Base-by-base conservation (phyloP, 352 stramenopile genomes). In the Phytophthora crassamura region DNA sequence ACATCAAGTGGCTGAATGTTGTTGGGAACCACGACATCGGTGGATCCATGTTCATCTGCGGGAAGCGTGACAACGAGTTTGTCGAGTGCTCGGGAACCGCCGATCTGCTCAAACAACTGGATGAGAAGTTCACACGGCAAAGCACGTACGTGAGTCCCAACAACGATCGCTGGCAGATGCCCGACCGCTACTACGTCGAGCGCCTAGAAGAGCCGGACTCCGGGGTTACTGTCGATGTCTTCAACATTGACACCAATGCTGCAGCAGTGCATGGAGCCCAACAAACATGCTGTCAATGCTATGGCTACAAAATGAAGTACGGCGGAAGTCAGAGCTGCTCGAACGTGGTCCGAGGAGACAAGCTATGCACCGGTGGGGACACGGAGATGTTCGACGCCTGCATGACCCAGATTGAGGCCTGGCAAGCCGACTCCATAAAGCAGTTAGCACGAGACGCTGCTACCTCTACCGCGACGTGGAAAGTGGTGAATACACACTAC, bases 271-370 rank as follows among this genome's bases (percentile, higher is more conserved):
- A 90, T 39, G 85, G 84, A 9, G 82, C 67, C 7, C 65, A 88
- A 42, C 77, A 91, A 56, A 89, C 80, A 42, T 93, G 85, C 67
- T 93, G 85, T 45, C 85, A 93, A 56, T 93, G 85, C 60, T 91
- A 88, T 55, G 85, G 82, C 15, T 89, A 89, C 46, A 70, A 84
- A 33, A 72, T 59, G 34, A 90, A 91, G 60, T 88, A 87, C 60
- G 69, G 68, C 9, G 60, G 59, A 15, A 35, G 48, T 22, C 60
- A 72, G 15, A 67, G 65, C 35, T 93, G 84, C 61, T 78, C 67
- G 18, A 64, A 77, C 41, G 73, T 82, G 22, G 71, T 68, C 41
- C 80, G 78, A 11, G 82, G 82, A 18, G 74, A 90, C 51, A 18
- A 46, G 9, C 47, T 83, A 14, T 93, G 84, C 33, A 76, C 74